phyloP scores from a whole-genome alignment of 1,284 basidiomycete genomes.

The Fomitopsis palustris region DNA sequence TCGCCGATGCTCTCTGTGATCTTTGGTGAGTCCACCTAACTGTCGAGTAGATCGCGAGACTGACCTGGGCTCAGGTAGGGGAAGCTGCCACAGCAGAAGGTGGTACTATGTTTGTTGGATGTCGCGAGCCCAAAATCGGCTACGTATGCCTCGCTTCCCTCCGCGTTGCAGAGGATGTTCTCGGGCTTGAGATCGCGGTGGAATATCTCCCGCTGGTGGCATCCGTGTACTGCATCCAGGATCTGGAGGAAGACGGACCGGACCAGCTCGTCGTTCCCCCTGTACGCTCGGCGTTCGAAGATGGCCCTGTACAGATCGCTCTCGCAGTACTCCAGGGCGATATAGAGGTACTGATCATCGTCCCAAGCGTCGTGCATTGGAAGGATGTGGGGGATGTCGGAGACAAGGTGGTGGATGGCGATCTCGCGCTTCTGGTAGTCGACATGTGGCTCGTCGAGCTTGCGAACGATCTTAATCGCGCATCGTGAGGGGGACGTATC shows the following conservation, averaged over 20 bases:
- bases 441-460: slow-evolving; percentile 27
- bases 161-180: slow-evolving; percentile 54
- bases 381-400: slow-evolving; percentile 47
- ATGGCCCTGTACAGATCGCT: slow-evolving; percentile 64
- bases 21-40: background rate
- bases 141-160: slow-evolving; percentile 46
- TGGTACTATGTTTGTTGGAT: slow-evolving; percentile 35
- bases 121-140: slow-evolving; percentile 71
- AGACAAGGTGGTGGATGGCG: slow-evolving; percentile 48
- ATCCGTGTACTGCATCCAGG: slow-evolving; percentile 57
- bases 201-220: slow-evolving; percentile 55
- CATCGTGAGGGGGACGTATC: slow-evolving; percentile 9
- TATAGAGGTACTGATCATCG: slow-evolving; percentile 49
- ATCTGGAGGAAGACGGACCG: slow-evolving; percentile 52
- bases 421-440: slow-evolving; percentile 45
- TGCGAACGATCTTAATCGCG: slow-evolving; percentile 29
- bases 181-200: slow-evolving; percentile 74
- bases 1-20: slow-evolving; percentile 21
- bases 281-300: slow-evolving; percentile 41
- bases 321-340: slow-evolving; percentile 59
- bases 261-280: slow-evolving; percentile 46
- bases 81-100: slow-evolving; percentile 47
- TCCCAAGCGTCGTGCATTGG: slow-evolving; percentile 61
- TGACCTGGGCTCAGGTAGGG: slow-evolving; percentile 58
- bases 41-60: slow-evolving; percentile 10